A percentile compares a stretch with the other conserved stretches of the same genome.
Evolutionary conservation across 106 monocot genomes (phyloP).

Genomic region (Allium sativum): DNA sequence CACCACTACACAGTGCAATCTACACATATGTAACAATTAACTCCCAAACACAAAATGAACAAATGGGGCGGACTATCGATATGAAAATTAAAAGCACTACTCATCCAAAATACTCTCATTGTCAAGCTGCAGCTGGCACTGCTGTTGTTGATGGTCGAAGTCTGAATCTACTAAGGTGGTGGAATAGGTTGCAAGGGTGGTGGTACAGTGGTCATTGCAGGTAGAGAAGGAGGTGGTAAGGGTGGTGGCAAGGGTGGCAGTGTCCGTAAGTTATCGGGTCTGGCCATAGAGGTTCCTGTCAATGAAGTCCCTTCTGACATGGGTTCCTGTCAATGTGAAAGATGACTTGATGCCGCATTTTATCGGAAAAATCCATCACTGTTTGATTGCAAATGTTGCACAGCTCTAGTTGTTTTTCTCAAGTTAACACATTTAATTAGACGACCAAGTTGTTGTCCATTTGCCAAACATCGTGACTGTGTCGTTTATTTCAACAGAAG

Average conservation of each 20-base stretch:
- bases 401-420: too few relatives aligned
- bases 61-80: constrained; percentile 9
- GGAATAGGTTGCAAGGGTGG: constrained; percentile 5
- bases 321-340: too few relatives aligned
- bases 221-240: constrained; percentile 13
- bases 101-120: constrained; percentile 17
- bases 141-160: neutral
- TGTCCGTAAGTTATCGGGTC: constrained; percentile 23
- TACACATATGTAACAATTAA: neutral
- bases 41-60: neutral
- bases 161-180: constrained; percentile 9
- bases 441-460: too few relatives aligned
- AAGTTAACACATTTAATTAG: too few relatives aligned
- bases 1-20: neutral
- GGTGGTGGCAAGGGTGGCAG: constrained; percentile 37
- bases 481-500: too few relatives aligned
- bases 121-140: constrained; percentile 42
- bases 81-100: constrained; percentile 12
- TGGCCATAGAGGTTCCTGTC: too few relatives aligned
- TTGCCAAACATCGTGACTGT: too few relatives aligned
- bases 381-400: too few relatives aligned
- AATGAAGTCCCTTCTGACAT: too few relatives aligned
- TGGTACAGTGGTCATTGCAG: constrained; percentile 22
- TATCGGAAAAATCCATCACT: too few relatives aligned
- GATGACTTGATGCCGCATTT: too few relatives aligned